phyloP scores from a whole-genome alignment of 768 basidiomycete genomes.

The Lactarius evosmus region DNA sequence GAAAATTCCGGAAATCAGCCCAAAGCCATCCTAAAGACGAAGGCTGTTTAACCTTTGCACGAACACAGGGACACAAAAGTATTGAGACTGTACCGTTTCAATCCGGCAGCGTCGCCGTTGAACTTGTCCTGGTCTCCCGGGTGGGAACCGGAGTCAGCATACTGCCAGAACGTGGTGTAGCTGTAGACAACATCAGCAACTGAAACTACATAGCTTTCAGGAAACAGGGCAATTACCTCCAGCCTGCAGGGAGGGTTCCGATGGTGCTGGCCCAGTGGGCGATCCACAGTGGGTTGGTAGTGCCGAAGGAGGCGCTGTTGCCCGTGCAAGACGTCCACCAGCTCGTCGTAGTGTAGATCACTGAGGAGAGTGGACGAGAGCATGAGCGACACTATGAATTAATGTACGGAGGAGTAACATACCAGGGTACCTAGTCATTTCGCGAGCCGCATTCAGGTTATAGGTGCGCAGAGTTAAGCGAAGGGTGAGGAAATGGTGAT shows the following conservation, averaged over 20 bases:
- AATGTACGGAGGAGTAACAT: constrained; percentile 13
- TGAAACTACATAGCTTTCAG: not conserved
- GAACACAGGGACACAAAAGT: not conserved
- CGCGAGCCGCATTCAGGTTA: too few relatives aligned
- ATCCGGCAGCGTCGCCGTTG: constrained; percentile 48
- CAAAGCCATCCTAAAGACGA: not conserved
- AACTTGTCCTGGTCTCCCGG: constrained; percentile 58
- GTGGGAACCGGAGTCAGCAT: constrained; percentile 50
- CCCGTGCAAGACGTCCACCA: constrained; percentile 71
- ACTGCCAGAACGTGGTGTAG: constrained; percentile 59
- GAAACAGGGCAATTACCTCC: constrained; percentile 34
- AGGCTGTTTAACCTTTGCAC: not conserved
- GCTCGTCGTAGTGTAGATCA: constrained; percentile 60
- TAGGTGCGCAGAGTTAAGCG: too few relatives aligned
- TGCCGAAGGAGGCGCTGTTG: constrained; percentile 48
- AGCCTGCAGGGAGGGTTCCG: constrained; percentile 59
- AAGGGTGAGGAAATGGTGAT: constrained; percentile 7
- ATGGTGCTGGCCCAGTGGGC: constrained; percentile 49
- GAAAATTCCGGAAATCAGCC: too few relatives aligned
- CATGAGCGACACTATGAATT: not conserved
- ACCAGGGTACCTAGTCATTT: constrained; percentile 41
- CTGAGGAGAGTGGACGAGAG: constrained; percentile 30
- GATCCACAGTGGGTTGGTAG: constrained; percentile 58
- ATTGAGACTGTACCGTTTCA: constrained; percentile 36
- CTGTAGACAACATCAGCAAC: constrained; percentile 28